Base-by-base conservation (phyloP, 1,284 basidiomycete genomes). In the Trichosporon faecale region DNA sequence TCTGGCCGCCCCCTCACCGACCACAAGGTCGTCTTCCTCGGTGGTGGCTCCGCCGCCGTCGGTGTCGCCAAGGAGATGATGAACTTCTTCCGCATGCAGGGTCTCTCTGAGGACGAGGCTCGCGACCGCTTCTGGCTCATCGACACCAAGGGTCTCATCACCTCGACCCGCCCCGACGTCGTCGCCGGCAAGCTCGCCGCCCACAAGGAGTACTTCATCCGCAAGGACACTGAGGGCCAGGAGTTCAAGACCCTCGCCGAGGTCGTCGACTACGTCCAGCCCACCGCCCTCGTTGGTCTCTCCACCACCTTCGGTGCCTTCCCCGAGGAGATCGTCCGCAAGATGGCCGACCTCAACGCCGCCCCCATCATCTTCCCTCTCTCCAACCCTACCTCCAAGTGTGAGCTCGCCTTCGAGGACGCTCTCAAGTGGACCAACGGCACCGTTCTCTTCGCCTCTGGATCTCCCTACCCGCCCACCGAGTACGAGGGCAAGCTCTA, bases 341-440 rank as follows among this genome's bases (percentile, higher is more conserved):
- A 88, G 12, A 95, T 98, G 94, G 89, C 91, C n/a, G 86, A 88
- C 65, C 86, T 92, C 75, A 97, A 96, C 85, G 21, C 72, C 37
- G 72, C 76, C 25, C 95, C 95, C 29, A 95, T 97, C 85, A 90
- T 98, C 82, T 97, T 98, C 88, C 93, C 95, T 64, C 89, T 98
- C n/a, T 94, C 92, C 40, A 98, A 98, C 85, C 95, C 95, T 33
- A 91, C 93, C 64, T 86, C 88, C 64, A 88, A 94, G 69, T 92
- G 91, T 46, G 92, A 94, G 80, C 75, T 82, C 5, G 75, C 85
- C 35, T 97, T 94, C 82, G 86, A 90, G 70, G 91, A 95, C 74
- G 94, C 94, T 0, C 88, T 97, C 69, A 85, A 88, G 68, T 89
- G 91, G 84, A 87, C 86, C 18, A 76, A 86, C 69, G 85, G 85